phyloP scores from a whole-genome alignment of 768 basidiomycete species.

The Russula griseocarnosa region DNA sequence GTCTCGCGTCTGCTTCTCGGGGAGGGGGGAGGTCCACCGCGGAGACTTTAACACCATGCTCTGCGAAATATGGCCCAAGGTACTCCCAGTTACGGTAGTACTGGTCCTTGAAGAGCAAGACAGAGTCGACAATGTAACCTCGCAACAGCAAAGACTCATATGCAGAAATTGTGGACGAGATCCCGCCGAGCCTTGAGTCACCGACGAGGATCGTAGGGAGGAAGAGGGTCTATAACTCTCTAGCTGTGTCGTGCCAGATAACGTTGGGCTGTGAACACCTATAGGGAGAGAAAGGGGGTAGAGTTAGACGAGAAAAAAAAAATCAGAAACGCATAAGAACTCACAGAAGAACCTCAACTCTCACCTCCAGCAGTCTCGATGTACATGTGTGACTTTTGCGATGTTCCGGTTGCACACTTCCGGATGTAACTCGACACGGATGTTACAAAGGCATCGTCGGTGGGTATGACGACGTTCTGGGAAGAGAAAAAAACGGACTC shows the following conservation, averaged over 20 bases:
- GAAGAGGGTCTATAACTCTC: conserved; percentile 85
- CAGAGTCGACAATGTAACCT: conserved; percentile 82
- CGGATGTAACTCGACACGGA: conserved; percentile 63
- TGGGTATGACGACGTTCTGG: conserved; percentile 39
- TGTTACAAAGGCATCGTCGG: conserved; percentile 63
- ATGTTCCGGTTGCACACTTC: conserved; percentile 41
- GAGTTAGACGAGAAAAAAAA: conserved; percentile 11
- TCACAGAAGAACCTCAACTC: conserved; percentile 30
- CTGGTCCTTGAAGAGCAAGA: conserved; percentile 77
- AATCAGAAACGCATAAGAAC: conserved; percentile 14
- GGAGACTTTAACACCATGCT: conserved; percentile 56
- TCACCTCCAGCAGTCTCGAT: conserved; percentile 95
- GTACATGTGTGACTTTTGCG: conserved; percentile 56
- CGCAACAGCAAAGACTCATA: conserved; percentile 90
- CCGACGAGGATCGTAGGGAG: conserved; percentile 86
- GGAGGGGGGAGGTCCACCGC: conserved; percentile 59
- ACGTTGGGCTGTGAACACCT: conserved; percentile 91
- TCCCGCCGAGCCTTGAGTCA: conserved; percentile 87
- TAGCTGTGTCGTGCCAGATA: conserved; percentile 77
- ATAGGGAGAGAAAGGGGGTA: conserved; percentile 5
- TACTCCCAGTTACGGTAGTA: conserved; percentile 90
- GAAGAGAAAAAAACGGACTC: neutral
- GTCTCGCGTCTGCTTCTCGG: conserved; percentile 38
- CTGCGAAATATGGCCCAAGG: conserved; percentile 70
- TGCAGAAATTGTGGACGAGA: conserved; percentile 86